Evolutionary conservation across 495 filamentous ascomycete species (phyloP), one percentile per base, ranked within the genome.

Genomic region (Penicillium desertorum): DNA sequence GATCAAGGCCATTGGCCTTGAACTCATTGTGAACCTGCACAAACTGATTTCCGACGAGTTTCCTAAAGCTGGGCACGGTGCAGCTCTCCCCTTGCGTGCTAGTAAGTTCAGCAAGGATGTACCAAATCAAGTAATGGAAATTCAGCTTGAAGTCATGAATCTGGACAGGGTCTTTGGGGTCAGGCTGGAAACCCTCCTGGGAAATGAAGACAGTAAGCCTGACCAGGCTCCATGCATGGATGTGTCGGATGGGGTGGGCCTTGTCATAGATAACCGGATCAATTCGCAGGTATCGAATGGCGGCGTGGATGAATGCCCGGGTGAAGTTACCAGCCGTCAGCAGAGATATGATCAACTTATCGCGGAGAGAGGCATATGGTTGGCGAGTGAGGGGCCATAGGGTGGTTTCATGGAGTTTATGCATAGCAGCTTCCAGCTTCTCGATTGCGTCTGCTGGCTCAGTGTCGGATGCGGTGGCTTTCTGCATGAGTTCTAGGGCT

Each of bases 171-270:
- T 68, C 62, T 2, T 51, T 55, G 5, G 60, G 45, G 25, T 57
- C 47, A 11, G 54, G 45, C 48, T 68, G 60, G 43, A 67, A 57
- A 3, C 62, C 65, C 11, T 66, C 47, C 48, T 71, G 68, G 0
- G 71, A 76, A 16, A 76, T 56, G n/a, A 72, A 69, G 5, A 76
- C 66, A 1, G 69, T 70, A 10, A 78, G 52, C 25, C 73, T 71
- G 2, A 72, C 63, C 1, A 81, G 49, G 27, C 73, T 58, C 74
- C 74, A 79, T 22, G 66, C 74, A 62, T 79, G 75, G 22, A 79
- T 56, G 5, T 74, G 66, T 5, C 79, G 70, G 5, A 80, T 64
- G 0, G 79, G 79, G 58, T 82, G 77, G 1, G 60, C 65, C 5
- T 63, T 60, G 34, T 54, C 53, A 19, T 74, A 78, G 3, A 77